phyloP scores from a whole-genome alignment of 2,329 filamentous ascomycete species.

The Cordyceps cateniannulata region DNA sequence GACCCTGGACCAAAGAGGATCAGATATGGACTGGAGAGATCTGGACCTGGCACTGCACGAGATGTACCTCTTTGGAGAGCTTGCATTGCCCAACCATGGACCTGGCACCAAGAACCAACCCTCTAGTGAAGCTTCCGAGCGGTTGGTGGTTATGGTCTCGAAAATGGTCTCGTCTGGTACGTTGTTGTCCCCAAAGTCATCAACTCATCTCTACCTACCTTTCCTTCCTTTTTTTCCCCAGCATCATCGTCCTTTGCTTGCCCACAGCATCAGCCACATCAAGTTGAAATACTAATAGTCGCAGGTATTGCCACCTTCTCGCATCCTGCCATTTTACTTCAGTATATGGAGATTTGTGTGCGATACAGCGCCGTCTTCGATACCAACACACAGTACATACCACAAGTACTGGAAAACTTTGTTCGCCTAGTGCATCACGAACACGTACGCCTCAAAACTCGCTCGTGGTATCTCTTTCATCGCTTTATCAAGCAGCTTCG shows the following conservation, averaged over 20 bases:
- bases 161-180: slow-evolving; percentile 89
- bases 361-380: slow-evolving; percentile 93
- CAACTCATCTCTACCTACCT: too few species aligned
- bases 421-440: slow-evolving; percentile 84
- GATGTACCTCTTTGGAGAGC: slow-evolving; percentile 91
- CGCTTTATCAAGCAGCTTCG: slow-evolving; percentile 86
- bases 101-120: slow-evolving; percentile 81
- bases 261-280: too few species aligned
- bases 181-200: slow-evolving; percentile 26
- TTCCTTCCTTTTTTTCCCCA: too few species aligned
- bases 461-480: slow-evolving; percentile 96
- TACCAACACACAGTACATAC: slow-evolving; percentile 71
- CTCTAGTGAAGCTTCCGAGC: slow-evolving; percentile 70
- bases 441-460: slow-evolving; percentile 77
- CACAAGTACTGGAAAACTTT: slow-evolving; percentile 83
- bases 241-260: too few species aligned
- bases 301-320: slow-evolving; percentile 75
- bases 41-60: slow-evolving; percentile 90
- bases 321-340: slow-evolving; percentile 85
- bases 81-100: slow-evolving; percentile 82
- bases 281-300: slow-evolving; percentile 2
- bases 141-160: slow-evolving; percentile 84
- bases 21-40: slow-evolving; percentile 86
- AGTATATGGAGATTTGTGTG: slow-evolving; percentile 98
- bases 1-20: slow-evolving; percentile 65